A percentile compares a stretch with the other conserved stretches of the same genome.
Conservation (phyloP, 2,329 filamentous ascomycete genomes). For the Helotiales sp. region DNA sequence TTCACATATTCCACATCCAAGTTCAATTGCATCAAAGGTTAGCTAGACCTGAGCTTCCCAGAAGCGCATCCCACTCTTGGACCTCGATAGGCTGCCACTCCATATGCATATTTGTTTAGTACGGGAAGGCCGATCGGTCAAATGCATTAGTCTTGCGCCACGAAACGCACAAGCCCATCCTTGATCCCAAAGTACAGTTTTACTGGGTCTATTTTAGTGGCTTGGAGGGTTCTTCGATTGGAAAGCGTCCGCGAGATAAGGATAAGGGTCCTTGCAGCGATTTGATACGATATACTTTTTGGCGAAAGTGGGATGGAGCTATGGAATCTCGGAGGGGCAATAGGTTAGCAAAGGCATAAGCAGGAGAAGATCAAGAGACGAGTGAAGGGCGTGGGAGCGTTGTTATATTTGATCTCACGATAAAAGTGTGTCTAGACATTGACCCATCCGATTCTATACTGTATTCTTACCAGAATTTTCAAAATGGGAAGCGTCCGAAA, state of each 20-base stretch:
- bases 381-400: neutral
- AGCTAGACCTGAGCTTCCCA: neutral
- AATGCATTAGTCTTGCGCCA: neutral
- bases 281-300: neutral
- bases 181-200: neutral
- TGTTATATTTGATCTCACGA: no score
- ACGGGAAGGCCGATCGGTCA: neutral
- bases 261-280: neutral
- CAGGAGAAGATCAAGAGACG: neutral
- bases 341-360: no score
- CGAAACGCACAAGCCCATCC: neutral
- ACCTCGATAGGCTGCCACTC: neutral
- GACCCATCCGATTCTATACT: no score
- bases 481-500: neutral
- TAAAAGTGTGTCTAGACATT: no score
- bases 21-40: neutral
- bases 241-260: neutral
- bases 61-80: neutral
- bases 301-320: constrained; percentile 1
- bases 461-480: neutral
- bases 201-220: neutral
- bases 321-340: neutral
- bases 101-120: neutral
- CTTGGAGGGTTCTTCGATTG: neutral
- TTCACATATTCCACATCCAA: neutral